Evolutionary conservation across 805 yeast species (phyloP).

Genomic region (Ogataea wickerhamii): DNA sequence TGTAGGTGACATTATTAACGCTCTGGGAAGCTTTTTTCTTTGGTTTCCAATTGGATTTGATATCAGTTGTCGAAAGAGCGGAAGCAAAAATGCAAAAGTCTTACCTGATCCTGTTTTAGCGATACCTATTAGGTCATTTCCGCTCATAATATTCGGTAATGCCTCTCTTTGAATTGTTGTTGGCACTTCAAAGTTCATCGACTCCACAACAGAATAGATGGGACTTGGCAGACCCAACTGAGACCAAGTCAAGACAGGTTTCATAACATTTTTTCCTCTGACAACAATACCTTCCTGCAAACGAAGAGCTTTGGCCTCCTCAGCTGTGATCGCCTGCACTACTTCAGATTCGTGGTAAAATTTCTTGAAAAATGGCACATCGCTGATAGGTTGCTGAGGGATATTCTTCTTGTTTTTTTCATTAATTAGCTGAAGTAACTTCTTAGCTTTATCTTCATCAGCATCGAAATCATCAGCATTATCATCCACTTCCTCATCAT

Average conservation of each 20-base stretch:
- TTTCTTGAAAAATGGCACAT: slow-evolving; percentile 51
- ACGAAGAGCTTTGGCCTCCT: slow-evolving; percentile 56
- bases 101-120: slow-evolving; percentile 98
- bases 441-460: slow-evolving; percentile 20
- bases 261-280: slow-evolving; percentile 52
- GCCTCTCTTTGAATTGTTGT: slow-evolving; percentile 92
- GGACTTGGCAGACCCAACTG: slow-evolving; percentile 73
- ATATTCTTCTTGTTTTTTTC: slow-evolving; percentile 50
- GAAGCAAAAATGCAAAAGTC: slow-evolving; percentile 82
- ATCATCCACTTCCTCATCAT: slow-evolving; percentile 28
- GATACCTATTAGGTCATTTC: slow-evolving; percentile 86
- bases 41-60: slow-evolving; percentile 52
- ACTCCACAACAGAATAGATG: slow-evolving; percentile 49
- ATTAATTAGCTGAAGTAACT: slow-evolving; percentile 38
- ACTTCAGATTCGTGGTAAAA: slow-evolving; percentile 65
- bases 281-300: slow-evolving; percentile 64
- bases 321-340: slow-evolving; percentile 42
- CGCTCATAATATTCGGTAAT: slow-evolving; percentile 84
- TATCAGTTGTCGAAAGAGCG: slow-evolving; percentile 77
- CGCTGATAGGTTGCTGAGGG: slow-evolving; percentile 43
- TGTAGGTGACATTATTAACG: slow-evolving; percentile 82
- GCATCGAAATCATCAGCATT: slow-evolving; percentile 35
- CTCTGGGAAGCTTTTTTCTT: slow-evolving; percentile 69
- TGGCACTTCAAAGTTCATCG: slow-evolving; percentile 55
- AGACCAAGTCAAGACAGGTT: slow-evolving; percentile 74